phyloP scores from a whole-genome alignment of 331 rosid species.

The Saraca asoca region DNA sequence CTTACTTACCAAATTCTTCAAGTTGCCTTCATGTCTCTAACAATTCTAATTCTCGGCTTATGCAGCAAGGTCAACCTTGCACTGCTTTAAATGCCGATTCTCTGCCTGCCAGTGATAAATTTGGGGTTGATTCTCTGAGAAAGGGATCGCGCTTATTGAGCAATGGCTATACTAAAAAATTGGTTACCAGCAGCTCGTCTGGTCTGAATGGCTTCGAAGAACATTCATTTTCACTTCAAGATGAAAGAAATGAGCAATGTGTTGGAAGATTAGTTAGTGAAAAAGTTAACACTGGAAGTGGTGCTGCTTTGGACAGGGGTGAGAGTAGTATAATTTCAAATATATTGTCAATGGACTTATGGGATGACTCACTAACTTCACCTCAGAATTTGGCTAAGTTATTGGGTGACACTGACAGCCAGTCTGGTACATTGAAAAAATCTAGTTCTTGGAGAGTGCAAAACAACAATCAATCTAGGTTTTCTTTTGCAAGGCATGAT shows the following conservation, averaged over 20 bases:
- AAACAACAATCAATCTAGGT: slow-evolving; percentile 76
- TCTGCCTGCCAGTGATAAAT: slow-evolving; percentile 41
- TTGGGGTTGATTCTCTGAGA: slow-evolving; percentile 45
- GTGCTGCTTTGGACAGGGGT: slow-evolving; percentile 61
- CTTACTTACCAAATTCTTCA: slow-evolving; percentile 51
- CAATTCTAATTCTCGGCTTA: slow-evolving; percentile 40
- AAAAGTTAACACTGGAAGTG: slow-evolving; percentile 43
- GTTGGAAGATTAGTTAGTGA: slow-evolving; percentile 49
- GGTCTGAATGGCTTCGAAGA: slow-evolving; percentile 41
- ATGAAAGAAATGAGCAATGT: slow-evolving; percentile 48
- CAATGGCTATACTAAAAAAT: slow-evolving; percentile 56
- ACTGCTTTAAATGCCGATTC: slow-evolving; percentile 44
- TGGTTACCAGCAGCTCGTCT: slow-evolving; percentile 40
- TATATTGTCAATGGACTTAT: slow-evolving; percentile 79
- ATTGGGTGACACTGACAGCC: slow-evolving; percentile 60
- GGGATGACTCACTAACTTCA: slow-evolving; percentile 68
- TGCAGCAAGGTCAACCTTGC: slow-evolving; percentile 45
- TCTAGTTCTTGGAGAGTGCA: slow-evolving; percentile 73
- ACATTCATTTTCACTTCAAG: slow-evolving; percentile 44
- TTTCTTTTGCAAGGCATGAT: slow-evolving; percentile 89
- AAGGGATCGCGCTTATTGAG: slow-evolving; percentile 42
- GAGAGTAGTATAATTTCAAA: slow-evolving; percentile 90
- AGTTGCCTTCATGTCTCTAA: slow-evolving; percentile 40
- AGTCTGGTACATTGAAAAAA: slow-evolving; percentile 43
- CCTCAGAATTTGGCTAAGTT: slow-evolving; percentile 63